These are phyloP conservation scores for Aristolochia californica DNA, from an alignment of 164 flowering plant species.

Conservation along the genomic window DNA sequence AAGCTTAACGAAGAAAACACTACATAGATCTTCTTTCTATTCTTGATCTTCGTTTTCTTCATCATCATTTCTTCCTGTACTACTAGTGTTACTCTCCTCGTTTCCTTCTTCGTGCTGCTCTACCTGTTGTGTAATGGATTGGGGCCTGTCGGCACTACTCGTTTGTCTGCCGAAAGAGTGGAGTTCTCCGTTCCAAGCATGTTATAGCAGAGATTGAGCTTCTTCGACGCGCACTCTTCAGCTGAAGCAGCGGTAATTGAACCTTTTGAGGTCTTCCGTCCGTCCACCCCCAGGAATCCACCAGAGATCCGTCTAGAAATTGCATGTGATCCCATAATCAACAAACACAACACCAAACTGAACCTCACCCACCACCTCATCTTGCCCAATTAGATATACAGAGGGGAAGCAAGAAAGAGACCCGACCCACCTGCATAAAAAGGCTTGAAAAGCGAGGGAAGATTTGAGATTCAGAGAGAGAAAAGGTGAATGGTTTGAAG, in stretches of 20 bases:
- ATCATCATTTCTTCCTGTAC: background rate
- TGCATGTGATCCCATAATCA: conserved; percentile 8
- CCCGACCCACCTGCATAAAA: conserved; percentile 5
- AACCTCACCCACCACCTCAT: conserved; percentile 9
- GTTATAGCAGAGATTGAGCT: background rate
- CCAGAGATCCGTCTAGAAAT: conserved; percentile 9
- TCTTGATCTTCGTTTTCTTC: background rate
- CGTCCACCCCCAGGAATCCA: background rate
- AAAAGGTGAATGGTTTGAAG: background rate
- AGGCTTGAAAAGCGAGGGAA: conserved; percentile 4
- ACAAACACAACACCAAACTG: conserved; percentile 6
- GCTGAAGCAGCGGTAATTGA: conserved; percentile 1
- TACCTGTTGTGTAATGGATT: conserved; percentile 28
- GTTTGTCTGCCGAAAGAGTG: conserved; percentile 14
- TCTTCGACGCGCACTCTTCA: conserved; percentile 9
- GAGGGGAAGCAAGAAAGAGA: conserved; percentile 7
- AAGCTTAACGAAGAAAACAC: background rate
- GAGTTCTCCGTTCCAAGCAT: background rate
- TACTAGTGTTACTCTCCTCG: background rate
- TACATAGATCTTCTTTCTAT: background rate
- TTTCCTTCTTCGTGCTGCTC: background rate
- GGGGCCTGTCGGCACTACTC: conserved; percentile 26
- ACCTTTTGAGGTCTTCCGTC: background rate
- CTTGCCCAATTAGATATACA: background rate
- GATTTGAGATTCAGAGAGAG: conserved; percentile 1